Percentiles rank a stretch among this genome's conserved stretches.
Conservation (phyloP, 345 rosid species). For the Moricandia moricandioides region DNA sequence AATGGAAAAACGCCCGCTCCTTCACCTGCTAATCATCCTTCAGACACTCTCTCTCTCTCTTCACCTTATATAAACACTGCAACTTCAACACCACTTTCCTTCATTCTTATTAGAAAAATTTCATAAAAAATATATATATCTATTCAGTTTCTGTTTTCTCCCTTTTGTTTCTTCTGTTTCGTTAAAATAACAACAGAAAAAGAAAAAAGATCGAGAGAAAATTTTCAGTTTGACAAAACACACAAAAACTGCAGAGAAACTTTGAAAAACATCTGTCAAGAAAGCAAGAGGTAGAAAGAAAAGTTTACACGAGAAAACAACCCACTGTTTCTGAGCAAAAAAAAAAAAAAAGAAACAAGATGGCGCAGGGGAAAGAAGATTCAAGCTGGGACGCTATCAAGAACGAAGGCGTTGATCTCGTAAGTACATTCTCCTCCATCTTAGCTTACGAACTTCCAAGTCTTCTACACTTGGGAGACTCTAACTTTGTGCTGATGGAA, state of each 20-base stretch:
- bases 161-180: slow-evolving; percentile 31
- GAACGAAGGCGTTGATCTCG: slow-evolving; percentile 58
- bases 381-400: slow-evolving; percentile 49
- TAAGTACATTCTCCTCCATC: neutral
- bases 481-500: neutral
- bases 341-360: too few relatives aligned
- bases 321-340: too few relatives aligned
- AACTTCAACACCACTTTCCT: neutral
- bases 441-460: neutral
- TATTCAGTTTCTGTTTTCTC: neutral
- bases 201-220: slow-evolving; percentile 26
- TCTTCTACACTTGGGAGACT: too few relatives aligned
- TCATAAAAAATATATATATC: neutral
- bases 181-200: slow-evolving; percentile 32
- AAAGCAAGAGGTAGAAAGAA: neutral
- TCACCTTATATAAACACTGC: neutral
- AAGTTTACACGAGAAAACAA: too few relatives aligned
- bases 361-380: neutral
- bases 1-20: neutral
- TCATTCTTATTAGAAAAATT: neutral
- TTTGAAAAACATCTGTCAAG: slow-evolving; percentile 1
- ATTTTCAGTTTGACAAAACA: slow-evolving; percentile 8
- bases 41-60: neutral
- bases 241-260: slow-evolving; percentile 11
- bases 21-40: slow-evolving; percentile 1